Conservation (phyloP, 768 basidiomycete genomes). For the Filobasidium wieringae region DNA sequence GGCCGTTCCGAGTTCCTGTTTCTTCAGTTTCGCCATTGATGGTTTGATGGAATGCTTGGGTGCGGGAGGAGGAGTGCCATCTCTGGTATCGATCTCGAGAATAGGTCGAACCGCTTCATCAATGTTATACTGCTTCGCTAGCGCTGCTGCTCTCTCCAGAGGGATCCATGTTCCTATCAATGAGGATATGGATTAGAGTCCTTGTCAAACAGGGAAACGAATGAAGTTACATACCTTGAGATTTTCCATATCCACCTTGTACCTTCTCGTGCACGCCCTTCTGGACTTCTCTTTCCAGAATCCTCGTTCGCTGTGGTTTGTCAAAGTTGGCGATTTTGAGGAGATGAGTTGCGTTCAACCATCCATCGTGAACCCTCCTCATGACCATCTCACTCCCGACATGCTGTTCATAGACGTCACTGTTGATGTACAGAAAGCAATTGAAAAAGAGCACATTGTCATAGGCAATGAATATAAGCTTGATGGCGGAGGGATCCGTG, state of each 20-base stretch:
- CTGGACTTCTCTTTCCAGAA: conserved; percentile 93
- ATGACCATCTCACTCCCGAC: conserved; percentile 69
- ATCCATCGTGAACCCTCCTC: conserved; percentile 88
- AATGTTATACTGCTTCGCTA: conserved; percentile 89
- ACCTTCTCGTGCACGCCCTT: conserved; percentile 99
- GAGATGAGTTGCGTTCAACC: conserved; percentile 93
- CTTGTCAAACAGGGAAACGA: neutral
- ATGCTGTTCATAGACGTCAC: conserved; percentile 38
- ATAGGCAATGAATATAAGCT: too few species aligned
- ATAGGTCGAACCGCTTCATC: conserved; percentile 76
- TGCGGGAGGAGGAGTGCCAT: conserved; percentile 70
- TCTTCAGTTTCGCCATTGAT: conserved; percentile 43
- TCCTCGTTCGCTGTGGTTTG: conserved; percentile 94
- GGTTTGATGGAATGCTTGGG: conserved; percentile 82
- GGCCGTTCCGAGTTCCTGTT: conserved; percentile 17
- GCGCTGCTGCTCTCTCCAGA: conserved; percentile 68
- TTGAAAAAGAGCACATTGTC: too few species aligned
- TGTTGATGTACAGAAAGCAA: neutral
- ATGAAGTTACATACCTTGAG: conserved; percentile 60
- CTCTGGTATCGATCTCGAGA: conserved; percentile 81
- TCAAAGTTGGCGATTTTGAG: conserved; percentile 98
- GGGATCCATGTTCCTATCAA: conserved; percentile 92
- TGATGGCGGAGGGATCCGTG: neutral
- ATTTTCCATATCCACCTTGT: conserved; percentile 98
- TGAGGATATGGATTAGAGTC: neutral